Conservation (phyloP, 169 alveolate species). For the Neospora caninum region DNA sequence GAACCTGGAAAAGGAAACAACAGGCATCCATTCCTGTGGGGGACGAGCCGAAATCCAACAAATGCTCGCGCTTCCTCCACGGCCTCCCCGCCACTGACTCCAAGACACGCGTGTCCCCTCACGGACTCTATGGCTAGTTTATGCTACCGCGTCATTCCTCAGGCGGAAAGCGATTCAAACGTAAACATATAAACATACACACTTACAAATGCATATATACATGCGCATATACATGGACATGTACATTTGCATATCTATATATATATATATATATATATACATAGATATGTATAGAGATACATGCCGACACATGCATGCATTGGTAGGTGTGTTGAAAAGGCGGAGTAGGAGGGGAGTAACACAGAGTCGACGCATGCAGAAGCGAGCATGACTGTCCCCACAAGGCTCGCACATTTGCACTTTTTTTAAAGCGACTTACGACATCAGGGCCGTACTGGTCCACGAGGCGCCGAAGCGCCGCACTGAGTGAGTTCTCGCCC, state of each 20-base stretch:
- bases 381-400: too few relatives aligned
- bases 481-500: not conserved
- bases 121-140: too few relatives aligned
- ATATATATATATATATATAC: not conserved
- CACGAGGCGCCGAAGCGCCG: not conserved
- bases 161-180: too few relatives aligned
- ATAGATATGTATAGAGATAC: not conserved
- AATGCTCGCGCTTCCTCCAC: too few relatives aligned
- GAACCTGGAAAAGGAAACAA: not conserved
- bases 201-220: not conserved
- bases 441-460: not conserved
- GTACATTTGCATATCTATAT: not conserved
- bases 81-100: too few relatives aligned
- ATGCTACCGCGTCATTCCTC: too few relatives aligned
- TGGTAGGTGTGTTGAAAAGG: too few relatives aligned
- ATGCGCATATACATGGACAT: not conserved
- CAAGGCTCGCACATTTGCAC: too few relatives aligned
- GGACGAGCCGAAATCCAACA: not conserved
- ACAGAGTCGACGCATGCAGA: too few relatives aligned
- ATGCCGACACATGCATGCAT: not conserved
- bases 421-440: not conserved
- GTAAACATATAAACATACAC: not conserved
- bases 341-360: too few relatives aligned
- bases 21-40: not conserved
- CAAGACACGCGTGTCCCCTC: too few relatives aligned